phyloP scores from a whole-genome alignment of 331 rosid genomes.

The Arachis monticola region DNA sequence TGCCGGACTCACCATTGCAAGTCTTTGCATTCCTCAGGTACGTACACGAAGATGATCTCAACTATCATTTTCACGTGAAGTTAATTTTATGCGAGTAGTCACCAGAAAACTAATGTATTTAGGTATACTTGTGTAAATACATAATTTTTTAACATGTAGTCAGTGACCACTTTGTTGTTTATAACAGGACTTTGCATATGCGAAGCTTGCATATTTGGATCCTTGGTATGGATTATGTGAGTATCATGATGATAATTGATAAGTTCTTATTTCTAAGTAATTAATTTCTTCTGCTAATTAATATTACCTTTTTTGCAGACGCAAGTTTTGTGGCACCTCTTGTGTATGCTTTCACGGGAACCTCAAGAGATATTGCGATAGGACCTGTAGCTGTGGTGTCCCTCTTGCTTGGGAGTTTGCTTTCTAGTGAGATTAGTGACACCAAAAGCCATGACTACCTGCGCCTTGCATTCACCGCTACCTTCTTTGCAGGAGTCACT shows the following conservation, averaged over 20 bases:
- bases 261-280: background rate
- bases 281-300: background rate
- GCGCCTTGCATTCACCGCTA: constrained; percentile 85
- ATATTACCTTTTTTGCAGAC: constrained; percentile 49
- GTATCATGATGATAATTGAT: constrained; percentile 28
- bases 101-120: background rate
- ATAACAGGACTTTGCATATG: constrained; percentile 80
- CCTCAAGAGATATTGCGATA: constrained; percentile 88
- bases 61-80: too few relatives aligned
- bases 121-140: too few relatives aligned
- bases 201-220: constrained; percentile 77
- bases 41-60: too few relatives aligned
- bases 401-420: constrained; percentile 74
- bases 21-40: constrained; percentile 93
- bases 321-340: constrained; percentile 89
- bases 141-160: background rate
- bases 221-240: constrained; percentile 76
- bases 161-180: too few relatives aligned
- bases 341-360: constrained; percentile 89
- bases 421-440: constrained; percentile 49
- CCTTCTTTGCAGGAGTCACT: constrained; percentile 89
- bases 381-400: constrained; percentile 98
- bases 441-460: constrained; percentile 41
- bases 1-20: constrained; percentile 90
- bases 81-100: too few relatives aligned